Evolutionary conservation across 2,329 filamentous ascomycete species (phyloP).

Genomic region (Calonectria fujianensis): DNA sequence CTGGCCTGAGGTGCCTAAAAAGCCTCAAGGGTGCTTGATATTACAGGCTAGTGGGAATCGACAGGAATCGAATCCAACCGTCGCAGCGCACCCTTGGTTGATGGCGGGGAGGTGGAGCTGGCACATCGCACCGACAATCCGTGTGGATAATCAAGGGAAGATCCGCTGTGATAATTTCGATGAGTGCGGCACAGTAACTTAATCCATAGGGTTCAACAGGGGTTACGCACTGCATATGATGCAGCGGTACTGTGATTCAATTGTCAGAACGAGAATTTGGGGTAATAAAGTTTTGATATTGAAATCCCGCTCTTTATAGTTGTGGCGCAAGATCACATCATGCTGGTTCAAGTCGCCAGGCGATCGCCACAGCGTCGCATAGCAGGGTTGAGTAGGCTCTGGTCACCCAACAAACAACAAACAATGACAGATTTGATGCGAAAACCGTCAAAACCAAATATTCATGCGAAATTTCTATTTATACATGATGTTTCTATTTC

Average conservation of each 20-base stretch:
- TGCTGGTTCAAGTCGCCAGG: neutral
- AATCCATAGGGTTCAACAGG: constrained; percentile 1
- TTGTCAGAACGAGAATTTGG: neutral
- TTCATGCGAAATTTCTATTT: neutral
- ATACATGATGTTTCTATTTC: neutral
- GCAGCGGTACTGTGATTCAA: neutral
- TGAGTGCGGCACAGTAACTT: constrained; percentile 5
- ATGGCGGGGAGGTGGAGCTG: neutral
- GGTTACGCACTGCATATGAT: neutral
- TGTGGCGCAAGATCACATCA: neutral
- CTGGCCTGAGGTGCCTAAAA: neutral
- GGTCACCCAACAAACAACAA: neutral
- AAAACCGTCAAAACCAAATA: neutral
- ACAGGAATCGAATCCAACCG: neutral
- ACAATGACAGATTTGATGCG: neutral
- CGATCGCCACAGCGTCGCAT: neutral
- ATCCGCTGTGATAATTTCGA: constrained; percentile 6
- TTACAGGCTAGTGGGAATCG: neutral
- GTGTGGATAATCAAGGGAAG: neutral
- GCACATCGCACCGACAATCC: neutral
- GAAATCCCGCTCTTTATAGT: neutral
- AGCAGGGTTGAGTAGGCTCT: neutral
- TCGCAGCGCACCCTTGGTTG: neutral
- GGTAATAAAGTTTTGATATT: neutral
- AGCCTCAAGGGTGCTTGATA: neutral